Conservation (phyloP, 352 stramenopile genomes). For the Pythium aquatile region DNA sequence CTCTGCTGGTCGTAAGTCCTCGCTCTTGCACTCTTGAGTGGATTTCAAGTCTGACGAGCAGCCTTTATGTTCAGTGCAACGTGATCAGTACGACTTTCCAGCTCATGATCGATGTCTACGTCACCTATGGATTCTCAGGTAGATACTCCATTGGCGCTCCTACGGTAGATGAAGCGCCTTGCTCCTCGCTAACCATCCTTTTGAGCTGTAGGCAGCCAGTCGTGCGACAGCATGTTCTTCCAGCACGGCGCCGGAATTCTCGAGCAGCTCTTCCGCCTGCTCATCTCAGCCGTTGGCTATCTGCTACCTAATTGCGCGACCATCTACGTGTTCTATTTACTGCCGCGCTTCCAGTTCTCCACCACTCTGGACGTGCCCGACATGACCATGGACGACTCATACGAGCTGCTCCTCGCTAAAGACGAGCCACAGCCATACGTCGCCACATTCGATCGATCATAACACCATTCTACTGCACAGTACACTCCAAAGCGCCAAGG, state of each 20-base stretch:
- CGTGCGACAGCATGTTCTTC: conserved; percentile 75
- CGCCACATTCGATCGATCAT: neutral
- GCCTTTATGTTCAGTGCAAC: conserved; percentile 44
- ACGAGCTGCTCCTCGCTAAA: conserved; percentile 29
- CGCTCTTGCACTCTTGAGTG: too few species aligned
- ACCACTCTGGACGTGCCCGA: conserved; percentile 58
- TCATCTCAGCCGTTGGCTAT: conserved; percentile 51
- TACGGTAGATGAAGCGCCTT: too few species aligned
- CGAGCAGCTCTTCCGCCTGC: conserved; percentile 54
- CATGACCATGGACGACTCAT: conserved; percentile 32
- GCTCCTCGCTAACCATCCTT: too few species aligned
- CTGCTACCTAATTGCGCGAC: conserved; percentile 63
- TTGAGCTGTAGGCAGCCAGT: conserved; percentile 26
- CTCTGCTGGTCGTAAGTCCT: conserved; percentile 53
- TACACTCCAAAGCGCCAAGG: too few species aligned
- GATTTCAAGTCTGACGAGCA: neutral
- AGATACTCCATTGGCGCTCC: neutral
- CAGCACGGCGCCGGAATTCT: conserved; percentile 51
- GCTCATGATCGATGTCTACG: conserved; percentile 58
- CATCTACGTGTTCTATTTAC: conserved; percentile 72
- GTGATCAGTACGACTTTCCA: conserved; percentile 58
- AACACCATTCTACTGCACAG: neutral
- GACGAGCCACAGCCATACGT: neutral
- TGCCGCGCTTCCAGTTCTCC: conserved; percentile 64
- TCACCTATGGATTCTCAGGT: conserved; percentile 52